These are phyloP conservation scores for Lachnellula suecica DNA, from an alignment of 2,329 filamentous ascomycete species.

Conservation along the genomic window DNA sequence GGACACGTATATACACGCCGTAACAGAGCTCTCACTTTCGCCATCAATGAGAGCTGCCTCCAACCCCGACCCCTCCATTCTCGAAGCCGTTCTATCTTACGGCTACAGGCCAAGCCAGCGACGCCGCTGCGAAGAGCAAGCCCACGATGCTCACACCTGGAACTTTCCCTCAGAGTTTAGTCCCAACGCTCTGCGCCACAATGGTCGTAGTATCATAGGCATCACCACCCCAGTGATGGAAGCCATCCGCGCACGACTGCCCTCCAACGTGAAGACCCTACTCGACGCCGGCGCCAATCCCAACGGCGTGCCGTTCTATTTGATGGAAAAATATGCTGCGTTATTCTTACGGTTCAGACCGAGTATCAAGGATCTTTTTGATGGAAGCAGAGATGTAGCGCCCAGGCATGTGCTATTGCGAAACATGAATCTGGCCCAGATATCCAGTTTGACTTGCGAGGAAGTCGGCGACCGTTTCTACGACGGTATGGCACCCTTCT, in stretches of 20 bases:
- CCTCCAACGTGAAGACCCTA: conserved; percentile 13
- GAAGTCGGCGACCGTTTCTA: conserved; percentile 17
- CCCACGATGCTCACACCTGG: no score
- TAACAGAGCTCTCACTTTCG: neutral
- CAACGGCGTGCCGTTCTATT: conserved; percentile 9
- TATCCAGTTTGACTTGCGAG: conserved; percentile 17
- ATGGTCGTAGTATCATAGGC: conserved; percentile 4
- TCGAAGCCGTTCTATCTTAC: conserved; percentile 10
- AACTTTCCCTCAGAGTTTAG: conserved; percentile 2
- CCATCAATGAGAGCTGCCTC: conserved; percentile 18
- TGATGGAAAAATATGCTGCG: conserved; percentile 16
- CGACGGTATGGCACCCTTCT: conserved; percentile 17
- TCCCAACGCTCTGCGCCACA: neutral
- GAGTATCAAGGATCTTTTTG: neutral
- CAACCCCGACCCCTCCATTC: conserved; percentile 8
- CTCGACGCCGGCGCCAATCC: conserved; percentile 15
- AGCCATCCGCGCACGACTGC: conserved; percentile 13
- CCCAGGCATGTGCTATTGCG: conserved; percentile 4
- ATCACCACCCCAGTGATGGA: conserved; percentile 20
- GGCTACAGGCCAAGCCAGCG: conserved; percentile 1
- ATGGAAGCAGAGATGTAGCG: conserved; percentile 9
- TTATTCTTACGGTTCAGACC: conserved; percentile 20
- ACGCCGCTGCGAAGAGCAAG: neutral
- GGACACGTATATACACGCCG: neutral
- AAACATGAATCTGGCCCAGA: conserved; percentile 15